Base-by-base conservation (phyloP, 1,284 basidiomycete species). In the Rhizopogon parksii region DNA sequence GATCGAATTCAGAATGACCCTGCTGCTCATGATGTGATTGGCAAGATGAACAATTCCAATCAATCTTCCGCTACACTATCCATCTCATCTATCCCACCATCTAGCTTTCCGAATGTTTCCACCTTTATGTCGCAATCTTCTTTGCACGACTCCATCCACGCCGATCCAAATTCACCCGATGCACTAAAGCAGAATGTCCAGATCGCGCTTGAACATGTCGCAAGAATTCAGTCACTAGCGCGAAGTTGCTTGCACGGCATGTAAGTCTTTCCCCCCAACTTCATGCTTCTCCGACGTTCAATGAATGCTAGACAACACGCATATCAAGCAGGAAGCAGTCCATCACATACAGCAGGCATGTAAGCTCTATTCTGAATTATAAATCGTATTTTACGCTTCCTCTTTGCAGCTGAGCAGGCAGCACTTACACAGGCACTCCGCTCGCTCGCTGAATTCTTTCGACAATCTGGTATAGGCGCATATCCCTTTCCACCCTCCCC, bases 101-200 rank as follows among this genome's bases (percentile, higher is more conserved):
- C 63, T n/a, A 50, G 52, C 19, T 59, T 58, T 40, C 9, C 55
- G 17, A 7, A 49, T 7, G 46, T 51, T 5, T 50, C 60, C 12
- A 46, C 54, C 2, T 68, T 60, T 32, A 54, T 67, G 15, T 67
- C 63, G 12, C 63, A 68, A 53, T 65, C 66, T 12, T 58, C 63
- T 14, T 40, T 50, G 2, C 30, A 53, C 1, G 54, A 58, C 8
- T 54, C 55, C 3, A 40, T 43, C 25, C 63, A 66, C 36, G 52
- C 38, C 9, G 75, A 78, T 54, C 65, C 66, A 35, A 77, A 74
- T 53, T 71, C 74, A n/a, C 71, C 74, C 0, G 71, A 75, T 24
- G 51, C 65, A 32, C 75, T 78, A 66, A 74, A 70, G 52, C 72
- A 76, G 35, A 73, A 73, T 57, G 60, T 75, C 19, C 68, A 73